A percentile compares a stretch with the other conserved stretches of the same genome.
Conservation (phyloP, 352 stramenopile genomes). For the Hyaloperonospora brassicae region DNA sequence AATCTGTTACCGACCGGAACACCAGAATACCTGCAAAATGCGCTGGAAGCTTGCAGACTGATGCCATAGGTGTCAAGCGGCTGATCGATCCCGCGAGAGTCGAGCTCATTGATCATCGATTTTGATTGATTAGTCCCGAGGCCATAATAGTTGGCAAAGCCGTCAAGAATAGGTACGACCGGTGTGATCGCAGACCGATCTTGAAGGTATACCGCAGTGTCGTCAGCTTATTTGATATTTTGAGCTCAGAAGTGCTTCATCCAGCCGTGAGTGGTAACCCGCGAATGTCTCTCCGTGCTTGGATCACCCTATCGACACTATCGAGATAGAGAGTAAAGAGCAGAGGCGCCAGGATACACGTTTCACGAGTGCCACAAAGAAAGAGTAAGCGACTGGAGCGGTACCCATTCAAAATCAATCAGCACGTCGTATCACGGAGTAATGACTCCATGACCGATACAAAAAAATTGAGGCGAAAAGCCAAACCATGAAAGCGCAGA, state of each 20-base stretch:
- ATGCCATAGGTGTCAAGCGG: not conserved
- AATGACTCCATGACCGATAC: no score
- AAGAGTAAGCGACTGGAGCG: no score
- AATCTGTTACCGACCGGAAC: not conserved
- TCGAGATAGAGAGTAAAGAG: no score
- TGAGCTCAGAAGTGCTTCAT: not conserved
- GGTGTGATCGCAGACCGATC: not conserved
- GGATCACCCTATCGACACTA: no score
- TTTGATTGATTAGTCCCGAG: not conserved
- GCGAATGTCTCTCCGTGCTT: no score
- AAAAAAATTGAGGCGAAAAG: no score
- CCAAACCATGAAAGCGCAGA: no score
- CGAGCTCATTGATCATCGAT: not conserved
- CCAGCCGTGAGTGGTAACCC: not conserved
- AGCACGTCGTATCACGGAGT: no score
- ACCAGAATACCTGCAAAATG: not conserved
- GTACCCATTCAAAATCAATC: no score
- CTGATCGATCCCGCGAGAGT: not conserved
- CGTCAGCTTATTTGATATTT: not conserved
- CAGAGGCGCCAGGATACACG: no score
- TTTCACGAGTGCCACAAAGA: no score
- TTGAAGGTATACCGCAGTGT: not conserved
- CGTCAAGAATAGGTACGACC: not conserved
- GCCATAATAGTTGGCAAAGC: not conserved
- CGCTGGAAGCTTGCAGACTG: not conserved